These are phyloP conservation scores for Kalaharituber pfeilii DNA, from an alignment of 2,329 filamentous ascomycete species.

Conservation along the genomic window DNA sequence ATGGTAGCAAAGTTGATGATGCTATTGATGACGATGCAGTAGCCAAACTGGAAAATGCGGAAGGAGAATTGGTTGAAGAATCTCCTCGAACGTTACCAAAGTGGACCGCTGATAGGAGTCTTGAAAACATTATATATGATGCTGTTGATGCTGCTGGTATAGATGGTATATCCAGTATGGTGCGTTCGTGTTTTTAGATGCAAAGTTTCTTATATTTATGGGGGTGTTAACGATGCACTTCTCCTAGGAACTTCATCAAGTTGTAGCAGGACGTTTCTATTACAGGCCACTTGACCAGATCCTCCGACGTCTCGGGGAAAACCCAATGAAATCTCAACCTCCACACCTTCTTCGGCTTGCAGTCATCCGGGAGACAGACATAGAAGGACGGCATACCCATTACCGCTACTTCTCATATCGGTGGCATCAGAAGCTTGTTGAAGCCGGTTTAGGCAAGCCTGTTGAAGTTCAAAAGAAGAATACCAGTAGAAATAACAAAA, in stretches of 20 bases:
- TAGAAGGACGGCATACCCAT: constrained; percentile 18
- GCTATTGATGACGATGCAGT: constrained; percentile 14
- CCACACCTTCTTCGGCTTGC: constrained; percentile 16
- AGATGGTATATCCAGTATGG: constrained; percentile 18
- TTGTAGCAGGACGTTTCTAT: constrained; percentile 12
- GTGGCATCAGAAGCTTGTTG: constrained; percentile 17
- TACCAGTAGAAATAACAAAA: constrained; percentile 10
- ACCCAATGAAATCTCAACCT: constrained; percentile 17
- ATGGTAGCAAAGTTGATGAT: constrained; percentile 10
- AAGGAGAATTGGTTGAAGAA: constrained; percentile 12
- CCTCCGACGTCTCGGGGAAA: constrained; percentile 17
- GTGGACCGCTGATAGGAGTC: constrained; percentile 15
- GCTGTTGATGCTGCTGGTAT: constrained; percentile 16
- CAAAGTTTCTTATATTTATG: no score
- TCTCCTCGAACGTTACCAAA: constrained; percentile 11
- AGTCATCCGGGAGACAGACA: constrained; percentile 19
- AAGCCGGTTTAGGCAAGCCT: constrained; percentile 15
- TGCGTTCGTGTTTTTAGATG: neutral
- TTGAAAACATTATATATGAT: constrained; percentile 18
- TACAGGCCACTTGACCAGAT: constrained; percentile 20
- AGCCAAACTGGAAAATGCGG: constrained; percentile 9
- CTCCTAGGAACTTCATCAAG: neutral
- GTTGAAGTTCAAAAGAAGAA: constrained; percentile 11
- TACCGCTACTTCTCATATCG: constrained; percentile 19
- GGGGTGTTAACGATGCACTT: neutral